phyloP scores from a whole-genome alignment of 345 rosid species.

The Arabidopsis arenosa region DNA sequence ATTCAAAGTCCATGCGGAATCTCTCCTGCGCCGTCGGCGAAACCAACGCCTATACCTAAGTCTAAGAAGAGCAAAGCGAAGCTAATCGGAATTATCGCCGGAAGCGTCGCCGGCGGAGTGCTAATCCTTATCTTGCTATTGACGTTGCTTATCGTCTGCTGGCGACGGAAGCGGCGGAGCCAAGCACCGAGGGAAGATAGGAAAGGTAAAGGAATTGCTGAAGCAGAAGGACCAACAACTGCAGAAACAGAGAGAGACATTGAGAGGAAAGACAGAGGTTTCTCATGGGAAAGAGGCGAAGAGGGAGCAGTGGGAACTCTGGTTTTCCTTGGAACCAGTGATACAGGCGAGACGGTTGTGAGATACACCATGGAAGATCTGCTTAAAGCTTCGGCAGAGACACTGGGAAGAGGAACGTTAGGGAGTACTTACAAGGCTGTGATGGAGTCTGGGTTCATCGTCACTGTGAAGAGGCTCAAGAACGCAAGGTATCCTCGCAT shows the following conservation, averaged over 20 bases:
- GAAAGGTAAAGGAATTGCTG: conserved; percentile 40
- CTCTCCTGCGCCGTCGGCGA: conserved; percentile 36
- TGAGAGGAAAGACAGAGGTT: conserved; percentile 55
- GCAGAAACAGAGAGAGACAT: conserved; percentile 46
- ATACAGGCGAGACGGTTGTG: conserved; percentile 56
- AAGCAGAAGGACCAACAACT: conserved; percentile 37
- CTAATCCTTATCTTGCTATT: conserved; percentile 39
- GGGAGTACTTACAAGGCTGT: conserved; percentile 98
- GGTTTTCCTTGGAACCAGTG: conserved; percentile 72
- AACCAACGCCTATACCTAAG: conserved; percentile 19
- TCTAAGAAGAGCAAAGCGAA: conserved; percentile 43
- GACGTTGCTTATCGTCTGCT: conserved; percentile 37
- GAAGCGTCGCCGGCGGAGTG: conserved; percentile 59
- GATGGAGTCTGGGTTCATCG: conserved; percentile 93
- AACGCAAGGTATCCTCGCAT: conserved; percentile 75
- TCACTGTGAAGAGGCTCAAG: conserved; percentile 91
- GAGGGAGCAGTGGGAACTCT: conserved; percentile 79
- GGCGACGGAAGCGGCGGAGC: conserved; percentile 35
- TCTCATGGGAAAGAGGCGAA: conserved; percentile 81
- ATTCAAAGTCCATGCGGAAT: conserved; percentile 58
- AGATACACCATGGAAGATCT: conserved; percentile 82
- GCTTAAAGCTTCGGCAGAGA: conserved; percentile 92
- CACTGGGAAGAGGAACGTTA: conserved; percentile 81
- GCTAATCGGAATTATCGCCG: conserved; percentile 58
- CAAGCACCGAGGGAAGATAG: conserved; percentile 44